Base-by-base conservation (phyloP, 306 rosid genomes). In the Cucumis cinereus region DNA sequence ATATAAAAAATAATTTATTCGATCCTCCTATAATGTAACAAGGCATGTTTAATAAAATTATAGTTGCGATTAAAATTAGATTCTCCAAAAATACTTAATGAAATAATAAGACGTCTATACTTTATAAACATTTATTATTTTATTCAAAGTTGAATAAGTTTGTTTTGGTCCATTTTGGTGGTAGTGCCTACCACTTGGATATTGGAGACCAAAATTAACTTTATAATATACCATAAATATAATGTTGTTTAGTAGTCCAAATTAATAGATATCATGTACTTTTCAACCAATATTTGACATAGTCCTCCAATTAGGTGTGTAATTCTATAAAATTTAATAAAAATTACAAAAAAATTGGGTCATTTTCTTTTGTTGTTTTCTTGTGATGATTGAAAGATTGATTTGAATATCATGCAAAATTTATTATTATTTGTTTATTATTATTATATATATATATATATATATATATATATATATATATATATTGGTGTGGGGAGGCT, bases 171-270 rank as follows among this genome's bases (percentile, higher is more conserved):
- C 6, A 45, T 70, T 70, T 70, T 70, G 38, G 75, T 70, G 58
- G 58, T 28, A 28, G 58, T 70, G 75, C 41, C 58, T 30, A 70
- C 75, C 58, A 70, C 23, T 70, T 43, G 38, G 59, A 70, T 70
- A 23, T 70, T 43, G 13, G 58, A 17, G 12, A 47, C 41, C 57
- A 49, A 70, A 70, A 70, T 47, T 70, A 70, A 36, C 38, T 70
- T 70, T 45, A 24, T 70, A 43, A 43, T 43, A 70, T 70, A 47
- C 58, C 43, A 45, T 22, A 22, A 70, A 45, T 45, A 47, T 70
- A 47, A 47, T 45, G 53, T 67, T 67, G 56, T 14, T 70, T 43
- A 14, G 38, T n/a, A 23, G 26, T 22, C 58, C 41, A 23, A 62
- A 26, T 71, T 71, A 33, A 50, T 71, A 26, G 1, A 47, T 47